Percentiles rank a stretch among this genome's conserved stretches.
Evolutionary conservation across 2,329 filamentous ascomycete genomes (phyloP).

Genomic region (Rachicladosporium sp.): DNA sequence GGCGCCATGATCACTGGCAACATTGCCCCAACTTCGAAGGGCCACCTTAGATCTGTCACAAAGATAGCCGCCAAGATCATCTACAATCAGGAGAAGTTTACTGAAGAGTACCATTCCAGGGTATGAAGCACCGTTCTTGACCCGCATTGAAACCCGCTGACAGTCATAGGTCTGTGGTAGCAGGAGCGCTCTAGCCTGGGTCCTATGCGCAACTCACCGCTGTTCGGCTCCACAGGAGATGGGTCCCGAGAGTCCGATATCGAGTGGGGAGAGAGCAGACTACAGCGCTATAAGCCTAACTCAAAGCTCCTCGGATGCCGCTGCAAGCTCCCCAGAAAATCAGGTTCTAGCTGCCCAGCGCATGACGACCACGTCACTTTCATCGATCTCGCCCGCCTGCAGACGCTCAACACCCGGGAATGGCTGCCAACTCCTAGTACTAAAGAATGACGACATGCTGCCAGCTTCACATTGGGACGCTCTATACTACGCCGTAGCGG

Average conservation of each 20-base stretch:
- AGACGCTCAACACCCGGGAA: background rate
- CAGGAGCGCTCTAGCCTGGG: constrained; percentile 1
- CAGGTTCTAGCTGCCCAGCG: no score
- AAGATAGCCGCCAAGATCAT: background rate
- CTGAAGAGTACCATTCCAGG: background rate
- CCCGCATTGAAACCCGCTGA: background rate
- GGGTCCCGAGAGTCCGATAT: no score
- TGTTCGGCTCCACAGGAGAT: background rate
- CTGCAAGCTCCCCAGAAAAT: no score
- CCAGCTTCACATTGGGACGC: constrained; percentile 9
- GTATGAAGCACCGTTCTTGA: background rate
- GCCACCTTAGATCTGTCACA: background rate
- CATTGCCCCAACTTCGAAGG: background rate
- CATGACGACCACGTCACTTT: no score
- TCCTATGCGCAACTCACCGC: constrained; percentile 1
- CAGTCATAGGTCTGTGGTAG: constrained; percentile 2
- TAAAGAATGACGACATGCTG: constrained; percentile 1
- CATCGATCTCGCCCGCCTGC: constrained; percentile 2
- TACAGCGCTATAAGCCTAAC: no score
- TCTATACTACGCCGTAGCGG: constrained; percentile 11
- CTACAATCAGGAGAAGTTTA: constrained; percentile 2
- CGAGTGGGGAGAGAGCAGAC: no score
- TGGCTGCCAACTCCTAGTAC: constrained; percentile 1
- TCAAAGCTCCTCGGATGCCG: background rate
- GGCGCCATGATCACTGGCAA: background rate